phyloP scores from a whole-genome alignment of 1,139 yeast genomes.

The Yamadazyma trypodendri region DNA sequence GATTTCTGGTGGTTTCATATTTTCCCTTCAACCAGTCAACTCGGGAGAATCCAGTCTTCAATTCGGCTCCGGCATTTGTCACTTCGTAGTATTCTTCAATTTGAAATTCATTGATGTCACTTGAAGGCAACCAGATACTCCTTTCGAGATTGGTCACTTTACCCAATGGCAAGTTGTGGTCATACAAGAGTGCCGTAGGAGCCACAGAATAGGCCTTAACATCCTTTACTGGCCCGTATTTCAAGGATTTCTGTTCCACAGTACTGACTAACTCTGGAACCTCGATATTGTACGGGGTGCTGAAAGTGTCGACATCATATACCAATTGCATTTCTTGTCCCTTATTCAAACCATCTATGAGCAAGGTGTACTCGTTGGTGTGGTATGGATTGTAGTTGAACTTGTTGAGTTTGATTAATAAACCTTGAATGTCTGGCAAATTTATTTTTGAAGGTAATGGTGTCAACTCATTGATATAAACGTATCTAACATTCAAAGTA shows the following conservation, averaged over 20 bases:
- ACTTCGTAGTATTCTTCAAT: slow-evolving; percentile 87
- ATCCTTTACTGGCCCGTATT: slow-evolving; percentile 53
- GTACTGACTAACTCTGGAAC: slow-evolving; percentile 30
- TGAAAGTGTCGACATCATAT: slow-evolving; percentile 13
- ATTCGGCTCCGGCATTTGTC: slow-evolving; percentile 70
- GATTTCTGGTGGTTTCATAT: slow-evolving; percentile 40
- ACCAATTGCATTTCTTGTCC: slow-evolving; percentile 46
- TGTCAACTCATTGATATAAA: slow-evolving; percentile 45
- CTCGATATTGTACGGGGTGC: slow-evolving; percentile 16
- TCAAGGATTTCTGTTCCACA: slow-evolving; percentile 40
- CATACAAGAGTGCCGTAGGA: slow-evolving; percentile 59
- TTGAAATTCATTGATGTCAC: slow-evolving; percentile 37
- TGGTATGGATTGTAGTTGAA: slow-evolving; percentile 63
- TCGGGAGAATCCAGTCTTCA: slow-evolving; percentile 72
- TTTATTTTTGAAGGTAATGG: slow-evolving; percentile 67
- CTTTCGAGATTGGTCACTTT: slow-evolving; percentile 62
- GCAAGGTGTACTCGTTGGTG: slow-evolving; percentile 51
- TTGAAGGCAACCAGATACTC: slow-evolving; percentile 67
- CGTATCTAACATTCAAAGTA: slow-evolving; percentile 52
- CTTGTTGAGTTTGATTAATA: slow-evolving; percentile 56
- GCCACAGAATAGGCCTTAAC: slow-evolving; percentile 47
- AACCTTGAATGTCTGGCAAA: slow-evolving; percentile 61
- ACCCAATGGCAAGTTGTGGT: slow-evolving; percentile 65
- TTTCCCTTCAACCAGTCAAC: slow-evolving; percentile 67
- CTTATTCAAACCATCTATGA: slow-evolving; percentile 48